Conservation (phyloP, 129 eudicot genomes). For the Artemisia argyi region DNA sequence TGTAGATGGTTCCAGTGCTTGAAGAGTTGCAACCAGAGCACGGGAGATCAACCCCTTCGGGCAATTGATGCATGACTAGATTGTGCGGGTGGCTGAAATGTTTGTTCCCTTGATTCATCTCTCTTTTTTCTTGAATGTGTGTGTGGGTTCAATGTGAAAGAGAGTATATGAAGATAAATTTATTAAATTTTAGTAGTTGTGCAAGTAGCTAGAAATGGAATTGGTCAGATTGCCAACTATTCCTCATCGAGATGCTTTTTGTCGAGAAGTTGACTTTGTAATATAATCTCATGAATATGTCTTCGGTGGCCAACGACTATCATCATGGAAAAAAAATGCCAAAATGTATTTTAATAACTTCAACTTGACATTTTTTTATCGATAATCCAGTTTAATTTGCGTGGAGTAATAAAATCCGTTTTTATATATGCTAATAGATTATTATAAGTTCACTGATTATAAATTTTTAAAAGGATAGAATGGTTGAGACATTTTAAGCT, state of each 20-base stretch:
- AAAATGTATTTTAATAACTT: too few species aligned
- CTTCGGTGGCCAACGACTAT: too few species aligned
- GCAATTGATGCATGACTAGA: conserved; percentile 36
- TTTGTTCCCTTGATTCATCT: conserved; percentile 36
- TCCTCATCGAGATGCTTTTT: conserved; percentile 10
- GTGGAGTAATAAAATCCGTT: too few species aligned
- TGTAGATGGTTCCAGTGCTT: conserved; percentile 21
- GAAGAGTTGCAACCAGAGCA: conserved; percentile 51
- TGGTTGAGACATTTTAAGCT: too few species aligned
- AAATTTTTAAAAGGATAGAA: too few species aligned
- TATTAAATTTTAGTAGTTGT: conserved; percentile 11
- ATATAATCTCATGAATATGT: neutral
- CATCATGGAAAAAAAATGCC: too few species aligned
- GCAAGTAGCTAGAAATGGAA: conserved; percentile 25
- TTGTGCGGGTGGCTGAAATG: conserved; percentile 59
- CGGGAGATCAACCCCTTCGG: conserved; percentile 29
- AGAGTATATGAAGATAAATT: conserved; percentile 14
- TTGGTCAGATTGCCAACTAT: conserved; percentile 30
- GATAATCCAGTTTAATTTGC: too few species aligned
- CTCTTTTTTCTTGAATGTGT: conserved; percentile 2
- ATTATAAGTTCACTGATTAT: too few species aligned
- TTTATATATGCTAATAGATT: too few species aligned
- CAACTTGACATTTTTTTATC: too few species aligned
- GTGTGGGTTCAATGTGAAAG: conserved; percentile 15
- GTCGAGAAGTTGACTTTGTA: conserved; percentile 29